Evolutionary conservation across 495 filamentous ascomycete genomes (phyloP).

Genomic region (Penicillium mononematosum): DNA sequence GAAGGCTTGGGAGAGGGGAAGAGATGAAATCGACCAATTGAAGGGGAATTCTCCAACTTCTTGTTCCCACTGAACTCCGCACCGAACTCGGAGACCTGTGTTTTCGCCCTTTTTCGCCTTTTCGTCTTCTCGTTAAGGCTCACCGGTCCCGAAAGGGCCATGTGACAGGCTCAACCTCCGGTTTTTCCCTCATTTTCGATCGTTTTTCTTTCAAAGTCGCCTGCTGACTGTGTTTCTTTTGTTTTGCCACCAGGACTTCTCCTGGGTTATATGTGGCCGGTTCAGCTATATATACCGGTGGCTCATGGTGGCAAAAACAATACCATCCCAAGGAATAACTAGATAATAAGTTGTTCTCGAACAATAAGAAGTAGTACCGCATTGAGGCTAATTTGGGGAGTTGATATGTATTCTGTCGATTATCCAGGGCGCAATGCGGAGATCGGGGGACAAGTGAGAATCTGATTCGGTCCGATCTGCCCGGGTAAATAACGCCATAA

Average conservation of each 20-base stretch:
- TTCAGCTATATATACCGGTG: constrained; percentile 4
- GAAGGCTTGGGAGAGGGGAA: constrained; percentile 1
- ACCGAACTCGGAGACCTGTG: constrained; percentile 21
- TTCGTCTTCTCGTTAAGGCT: background rate
- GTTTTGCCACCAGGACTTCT: background rate
- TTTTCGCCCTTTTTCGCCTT: background rate
- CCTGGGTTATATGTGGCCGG: background rate
- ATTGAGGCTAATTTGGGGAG: background rate
- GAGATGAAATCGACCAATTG: background rate
- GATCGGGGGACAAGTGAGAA: constrained; percentile 3
- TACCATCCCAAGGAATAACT: background rate
- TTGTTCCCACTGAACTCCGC: constrained; percentile 20
- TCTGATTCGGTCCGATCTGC: constrained; percentile 17
- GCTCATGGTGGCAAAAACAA: constrained; percentile 17
- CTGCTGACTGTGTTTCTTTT: background rate
- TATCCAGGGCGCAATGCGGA: constrained; percentile 14
- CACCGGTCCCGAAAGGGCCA: constrained; percentile 7
- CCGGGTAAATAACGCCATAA: constrained; percentile 26
- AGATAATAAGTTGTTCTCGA: background rate
- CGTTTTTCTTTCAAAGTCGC: background rate
- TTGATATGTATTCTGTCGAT: no score
- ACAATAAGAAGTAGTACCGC: background rate
- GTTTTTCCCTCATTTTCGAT: constrained; percentile 15
- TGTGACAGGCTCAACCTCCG: constrained; percentile 18
- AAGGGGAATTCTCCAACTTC: background rate